Conservation (phyloP, 345 rosid species). For the Pugionium dolabratum region DNA sequence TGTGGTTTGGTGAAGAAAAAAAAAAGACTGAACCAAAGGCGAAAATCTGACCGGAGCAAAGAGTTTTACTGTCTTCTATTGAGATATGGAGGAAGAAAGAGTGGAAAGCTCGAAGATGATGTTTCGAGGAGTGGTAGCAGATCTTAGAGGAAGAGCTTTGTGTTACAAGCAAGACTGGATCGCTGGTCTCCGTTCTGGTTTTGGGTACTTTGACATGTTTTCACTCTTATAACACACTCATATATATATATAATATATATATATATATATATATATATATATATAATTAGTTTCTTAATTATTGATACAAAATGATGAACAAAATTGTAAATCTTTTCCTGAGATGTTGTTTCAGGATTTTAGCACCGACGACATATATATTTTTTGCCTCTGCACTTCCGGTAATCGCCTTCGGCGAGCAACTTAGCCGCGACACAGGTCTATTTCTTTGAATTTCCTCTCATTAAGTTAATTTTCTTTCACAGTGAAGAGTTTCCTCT, state of each 20-base stretch:
- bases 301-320: neutral
- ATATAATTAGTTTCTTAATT: neutral
- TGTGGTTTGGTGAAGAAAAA: constrained; percentile 17
- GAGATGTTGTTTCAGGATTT: constrained; percentile 48
- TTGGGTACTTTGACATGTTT: constrained; percentile 40
- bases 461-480: too few relatives aligned
- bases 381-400: constrained; percentile 88
- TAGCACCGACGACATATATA: constrained; percentile 83
- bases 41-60: neutral
- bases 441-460: neutral
- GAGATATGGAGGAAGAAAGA: constrained; percentile 36
- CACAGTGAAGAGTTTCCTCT: too few relatives aligned
- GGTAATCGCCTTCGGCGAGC: constrained; percentile 90
- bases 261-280: neutral
- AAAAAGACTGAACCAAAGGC: too few relatives aligned
- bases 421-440: constrained; percentile 77
- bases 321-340: neutral
- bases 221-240: neutral
- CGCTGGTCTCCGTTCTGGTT: constrained; percentile 56
- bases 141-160: constrained; percentile 58
- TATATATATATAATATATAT: neutral
- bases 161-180: constrained; percentile 77
- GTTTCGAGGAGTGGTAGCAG: constrained; percentile 52
- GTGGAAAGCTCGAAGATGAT: constrained; percentile 50
- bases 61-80: constrained; percentile 1